phyloP scores from a whole-genome alignment of 805 yeast species.

The Candida sakaeoensis region DNA sequence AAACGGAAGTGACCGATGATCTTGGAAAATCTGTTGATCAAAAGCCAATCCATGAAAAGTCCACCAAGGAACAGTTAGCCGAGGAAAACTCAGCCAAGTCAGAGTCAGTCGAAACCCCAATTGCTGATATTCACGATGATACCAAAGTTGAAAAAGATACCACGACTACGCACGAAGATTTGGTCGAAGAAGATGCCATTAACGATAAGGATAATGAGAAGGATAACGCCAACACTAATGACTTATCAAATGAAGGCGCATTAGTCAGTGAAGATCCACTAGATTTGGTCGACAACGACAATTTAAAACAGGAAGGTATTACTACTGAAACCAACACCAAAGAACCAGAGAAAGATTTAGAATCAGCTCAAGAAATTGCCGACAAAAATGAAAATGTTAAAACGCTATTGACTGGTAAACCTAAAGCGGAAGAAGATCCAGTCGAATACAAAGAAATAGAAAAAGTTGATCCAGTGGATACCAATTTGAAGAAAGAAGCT shows the following conservation, averaged over 20 bases:
- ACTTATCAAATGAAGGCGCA: slow-evolving; percentile 5
- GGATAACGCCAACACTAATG: slow-evolving; percentile 2
- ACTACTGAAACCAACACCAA: slow-evolving; percentile 4
- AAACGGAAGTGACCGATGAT: no score
- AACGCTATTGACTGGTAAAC: slow-evolving; percentile 5
- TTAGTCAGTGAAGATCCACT: slow-evolving; percentile 3
- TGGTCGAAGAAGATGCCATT: slow-evolving; percentile 5
- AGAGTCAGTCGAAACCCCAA: not conserved
- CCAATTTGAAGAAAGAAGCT: slow-evolving; percentile 3
- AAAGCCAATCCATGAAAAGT: not conserved
- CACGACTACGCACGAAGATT: slow-evolving; percentile 1
- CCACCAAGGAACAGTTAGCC: not conserved
- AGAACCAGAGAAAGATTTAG: slow-evolving; percentile 5
- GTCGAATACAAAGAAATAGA: slow-evolving; percentile 5
- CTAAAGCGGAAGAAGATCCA: not conserved
- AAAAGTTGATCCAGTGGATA: slow-evolving; percentile 1
- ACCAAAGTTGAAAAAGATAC: no score
- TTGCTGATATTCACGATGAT: no score
- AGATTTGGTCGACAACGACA: slow-evolving; percentile 1
- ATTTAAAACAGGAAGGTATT: slow-evolving; percentile 2
- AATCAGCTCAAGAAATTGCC: slow-evolving; percentile 2
- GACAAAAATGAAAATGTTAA: slow-evolving; percentile 3
- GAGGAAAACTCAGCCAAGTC: not conserved
- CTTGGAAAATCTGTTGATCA: no score
- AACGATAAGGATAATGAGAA: slow-evolving; percentile 1